Evolutionary conservation across 2,329 filamentous ascomycete genomes (phyloP).

Genomic region (Fusarium fujikuroi): DNA sequence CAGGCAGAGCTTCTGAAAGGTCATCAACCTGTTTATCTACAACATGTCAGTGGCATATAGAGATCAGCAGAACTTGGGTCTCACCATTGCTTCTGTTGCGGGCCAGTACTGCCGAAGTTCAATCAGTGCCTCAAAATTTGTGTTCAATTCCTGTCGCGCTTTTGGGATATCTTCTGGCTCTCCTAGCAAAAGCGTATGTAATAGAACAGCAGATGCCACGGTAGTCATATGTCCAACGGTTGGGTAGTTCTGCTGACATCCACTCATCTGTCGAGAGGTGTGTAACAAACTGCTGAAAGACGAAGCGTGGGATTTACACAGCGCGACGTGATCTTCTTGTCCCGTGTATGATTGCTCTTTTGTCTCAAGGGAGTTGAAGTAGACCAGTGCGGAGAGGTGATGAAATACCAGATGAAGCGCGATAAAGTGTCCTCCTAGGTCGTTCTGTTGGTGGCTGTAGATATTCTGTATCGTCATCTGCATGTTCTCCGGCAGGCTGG

Average conservation of each 20-base stretch:
- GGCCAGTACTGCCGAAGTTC: constrained; percentile 1
- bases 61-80: accelerated
- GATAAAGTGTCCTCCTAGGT: background rate
- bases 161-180: background rate
- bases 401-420: background rate
- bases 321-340: background rate
- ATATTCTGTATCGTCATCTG: constrained; percentile 1
- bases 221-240: constrained; percentile 3
- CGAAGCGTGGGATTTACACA: constrained; percentile 1
- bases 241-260: background rate
- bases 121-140: background rate
- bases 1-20: background rate
- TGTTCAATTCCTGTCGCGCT: background rate
- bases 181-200: background rate
- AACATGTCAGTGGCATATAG: accelerated
- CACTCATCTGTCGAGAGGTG: background rate
- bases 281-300: background rate
- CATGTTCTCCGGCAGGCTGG: background rate
- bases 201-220: background rate
- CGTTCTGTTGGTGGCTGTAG: background rate
- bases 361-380: constrained; percentile 4
- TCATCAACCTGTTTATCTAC: background rate
- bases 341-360: background rate
- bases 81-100: background rate
- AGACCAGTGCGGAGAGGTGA: background rate